Evolutionary conservation across 2,329 filamentous ascomycete genomes (phyloP).

Genomic region (Microascus cirrosus): DNA sequence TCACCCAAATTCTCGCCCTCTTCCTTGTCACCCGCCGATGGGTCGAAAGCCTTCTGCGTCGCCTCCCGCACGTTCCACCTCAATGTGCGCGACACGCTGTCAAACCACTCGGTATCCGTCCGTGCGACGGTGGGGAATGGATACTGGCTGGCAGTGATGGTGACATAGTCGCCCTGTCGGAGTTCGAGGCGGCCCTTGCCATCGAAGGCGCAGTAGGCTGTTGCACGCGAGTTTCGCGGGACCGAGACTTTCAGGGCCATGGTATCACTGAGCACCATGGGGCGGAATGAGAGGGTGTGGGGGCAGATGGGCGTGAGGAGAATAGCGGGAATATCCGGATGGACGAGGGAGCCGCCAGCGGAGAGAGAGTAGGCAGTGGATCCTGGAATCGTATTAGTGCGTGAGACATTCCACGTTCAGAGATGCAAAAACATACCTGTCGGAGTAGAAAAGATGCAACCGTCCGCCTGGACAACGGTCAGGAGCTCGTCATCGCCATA

Average conservation of each 20-base stretch:
- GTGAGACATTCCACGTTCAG: neutral
- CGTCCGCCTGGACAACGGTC: slow-evolving; percentile 92
- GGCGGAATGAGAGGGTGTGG: slow-evolving; percentile 90
- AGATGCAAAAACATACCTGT: slow-evolving; percentile 43
- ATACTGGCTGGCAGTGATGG: slow-evolving; percentile 90
- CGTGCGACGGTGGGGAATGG: slow-evolving; percentile 94
- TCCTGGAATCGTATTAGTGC: neutral
- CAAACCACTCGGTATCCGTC: slow-evolving; percentile 88
- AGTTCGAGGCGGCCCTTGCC: slow-evolving; percentile 94
- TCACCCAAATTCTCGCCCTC: slow-evolving; percentile 48
- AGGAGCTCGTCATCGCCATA: slow-evolving; percentile 92
- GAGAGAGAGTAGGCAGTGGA: slow-evolving; percentile 94
- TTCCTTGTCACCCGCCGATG: slow-evolving; percentile 33
- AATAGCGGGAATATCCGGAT: slow-evolving; percentile 94
- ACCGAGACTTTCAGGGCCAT: slow-evolving; percentile 85
- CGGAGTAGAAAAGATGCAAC: slow-evolving; percentile 94
- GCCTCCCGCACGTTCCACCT: slow-evolving; percentile 93
- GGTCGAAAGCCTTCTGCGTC: slow-evolving; percentile 79
- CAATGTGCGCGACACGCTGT: slow-evolving; percentile 83
- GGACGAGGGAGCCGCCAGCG: slow-evolving; percentile 87
- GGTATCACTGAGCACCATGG: slow-evolving; percentile 94
- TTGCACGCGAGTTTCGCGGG: slow-evolving; percentile 74
- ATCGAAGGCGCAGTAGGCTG: slow-evolving; percentile 94
- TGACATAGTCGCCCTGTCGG: slow-evolving; percentile 87
- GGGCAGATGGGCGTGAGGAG: slow-evolving; percentile 95